Base-by-base conservation (phyloP, 192 early-diverging fungal genomes). In the Spizellomyces punctatus region DNA sequence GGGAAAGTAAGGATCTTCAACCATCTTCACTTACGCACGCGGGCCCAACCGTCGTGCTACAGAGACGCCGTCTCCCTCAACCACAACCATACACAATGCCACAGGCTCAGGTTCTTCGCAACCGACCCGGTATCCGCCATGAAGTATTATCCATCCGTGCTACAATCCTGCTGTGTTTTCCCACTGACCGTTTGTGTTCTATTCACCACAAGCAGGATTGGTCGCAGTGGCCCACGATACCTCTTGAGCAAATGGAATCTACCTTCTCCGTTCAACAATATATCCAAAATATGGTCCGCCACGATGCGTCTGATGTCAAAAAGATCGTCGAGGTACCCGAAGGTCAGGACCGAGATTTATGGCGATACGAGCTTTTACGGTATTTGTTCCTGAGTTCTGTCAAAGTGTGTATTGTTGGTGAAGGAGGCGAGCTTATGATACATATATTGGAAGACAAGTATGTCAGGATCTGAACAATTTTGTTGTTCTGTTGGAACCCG, bases 351-450 rank as follows among this genome's bases (percentile, higher is more conserved):
- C 56, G 68, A 12, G 67, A 86, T 21, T 68, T 88, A 2, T 98
- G 96, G 96, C 91, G 92, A 55, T 95, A 91, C 72, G 94, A 96
- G 73, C 95, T 96, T 69, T 79, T 96, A 71, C 85, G 94, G 88
- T 94, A 77, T 42, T 55, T 36, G 27, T 3, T 36, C 27, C 27
- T 36, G 27, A 36, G 45, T 43, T 19, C 17, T 21, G 65, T 66
- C 46, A 52, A 27, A 16, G 9, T 46, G 10, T 6, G 45, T 59
- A 54, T 56, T n/a, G 48, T 36, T 56, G n/a, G 54, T 19, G n/a
- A 56, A n/a, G 5, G 54, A n/a, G 54, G n/a, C 5, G 54, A 7
- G 54, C 54, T 56, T 56, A 22, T n/a, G n/a, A 17, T 48, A 58
- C 19, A 4, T 0, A 17, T 36, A 46, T 17, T 17, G n/a, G 44